phyloP scores from a whole-genome alignment of 2,329 filamentous ascomycete genomes.

The Shiraia sp. region DNA sequence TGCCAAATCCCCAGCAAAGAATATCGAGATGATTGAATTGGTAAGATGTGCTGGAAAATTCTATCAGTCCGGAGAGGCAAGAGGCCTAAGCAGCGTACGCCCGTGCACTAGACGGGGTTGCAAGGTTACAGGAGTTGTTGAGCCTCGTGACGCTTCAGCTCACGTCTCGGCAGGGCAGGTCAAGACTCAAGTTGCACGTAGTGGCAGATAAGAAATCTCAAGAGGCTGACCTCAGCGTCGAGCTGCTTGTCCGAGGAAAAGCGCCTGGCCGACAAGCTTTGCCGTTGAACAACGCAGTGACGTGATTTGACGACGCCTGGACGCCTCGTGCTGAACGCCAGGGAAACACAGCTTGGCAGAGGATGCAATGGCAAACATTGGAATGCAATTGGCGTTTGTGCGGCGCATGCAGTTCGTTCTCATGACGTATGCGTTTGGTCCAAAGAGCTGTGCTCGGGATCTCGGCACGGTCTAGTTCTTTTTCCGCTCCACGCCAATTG shows the following conservation, averaged over 20 bases:
- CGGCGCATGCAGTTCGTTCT: slow-evolving; percentile 11
- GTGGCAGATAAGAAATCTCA: slow-evolving; percentile 20
- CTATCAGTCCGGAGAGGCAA: neutral
- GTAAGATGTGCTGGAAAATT: too few species aligned
- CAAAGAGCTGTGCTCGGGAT: slow-evolving; percentile 9
- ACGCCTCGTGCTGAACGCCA: slow-evolving; percentile 12
- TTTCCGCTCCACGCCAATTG: slow-evolving; percentile 4
- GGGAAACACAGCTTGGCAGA: slow-evolving; percentile 19
- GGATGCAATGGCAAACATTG: slow-evolving; percentile 4
- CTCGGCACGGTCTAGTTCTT: slow-evolving; percentile 15
- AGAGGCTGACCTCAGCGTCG: slow-evolving; percentile 21
- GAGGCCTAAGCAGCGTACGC: slow-evolving; percentile 1
- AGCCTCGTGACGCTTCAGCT: slow-evolving; percentile 23
- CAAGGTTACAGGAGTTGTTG: slow-evolving; percentile 24
- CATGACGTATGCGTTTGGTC: slow-evolving; percentile 19
- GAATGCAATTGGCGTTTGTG: slow-evolving; percentile 12
- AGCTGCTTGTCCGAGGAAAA: slow-evolving; percentile 10
- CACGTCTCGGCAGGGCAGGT: slow-evolving; percentile 17
- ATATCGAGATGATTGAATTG: neutral
- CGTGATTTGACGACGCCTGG: slow-evolving; percentile 7
- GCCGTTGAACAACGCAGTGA: slow-evolving; percentile 21
- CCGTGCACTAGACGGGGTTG: too few species aligned
- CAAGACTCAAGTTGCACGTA: slow-evolving; percentile 7
- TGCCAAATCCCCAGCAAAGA: too few species aligned
- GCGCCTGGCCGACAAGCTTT: slow-evolving; percentile 31